A percentile compares a stretch with the other conserved stretches of the same genome.
Conservation (phyloP, 768 basidiomycete species). For the Psilocybe cubensis region DNA sequence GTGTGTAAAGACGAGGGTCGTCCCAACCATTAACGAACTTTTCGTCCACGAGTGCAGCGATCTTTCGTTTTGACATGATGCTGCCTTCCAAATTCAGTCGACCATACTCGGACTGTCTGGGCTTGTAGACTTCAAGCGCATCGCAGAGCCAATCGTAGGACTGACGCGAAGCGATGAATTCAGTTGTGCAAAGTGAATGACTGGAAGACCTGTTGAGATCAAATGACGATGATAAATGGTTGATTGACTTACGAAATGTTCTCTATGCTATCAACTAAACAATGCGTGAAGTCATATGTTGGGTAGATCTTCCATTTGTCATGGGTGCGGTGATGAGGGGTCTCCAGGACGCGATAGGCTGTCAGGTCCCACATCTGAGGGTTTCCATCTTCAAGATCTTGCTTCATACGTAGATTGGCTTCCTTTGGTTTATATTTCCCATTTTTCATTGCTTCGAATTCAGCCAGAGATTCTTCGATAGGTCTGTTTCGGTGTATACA, state of each 20-base stretch:
- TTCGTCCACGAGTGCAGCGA: slow-evolving; percentile 84
- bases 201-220: slow-evolving; percentile 40
- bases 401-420: slow-evolving; percentile 96
- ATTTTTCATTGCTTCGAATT: slow-evolving; percentile 92
- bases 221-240: background rate
- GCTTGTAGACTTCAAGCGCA: slow-evolving; percentile 96
- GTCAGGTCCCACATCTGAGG: slow-evolving; percentile 99
- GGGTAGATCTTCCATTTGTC: slow-evolving; percentile 98
- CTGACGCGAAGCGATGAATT: slow-evolving; percentile 94
- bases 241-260: slow-evolving; percentile 89
- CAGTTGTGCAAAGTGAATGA: slow-evolving; percentile 95
- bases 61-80: slow-evolving; percentile 96
- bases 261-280: slow-evolving; percentile 97
- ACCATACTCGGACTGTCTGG: slow-evolving; percentile 96
- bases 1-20: slow-evolving; percentile 95
- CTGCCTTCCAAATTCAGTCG: slow-evolving; percentile 92
- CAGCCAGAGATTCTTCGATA: slow-evolving; percentile 80
- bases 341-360: slow-evolving; percentile 90
- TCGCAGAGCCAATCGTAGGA: slow-evolving; percentile 99
- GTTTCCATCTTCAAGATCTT: slow-evolving; percentile 89
- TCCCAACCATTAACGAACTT: slow-evolving; percentile 92
- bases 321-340: slow-evolving; percentile 91
- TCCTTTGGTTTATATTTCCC: slow-evolving; percentile 92
- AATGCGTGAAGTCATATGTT: slow-evolving; percentile 99
- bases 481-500: slow-evolving; percentile 90